These are phyloP conservation scores for Ilex aquifolium DNA, from an alignment of 257 asterid genomes.

Conservation along the genomic window DNA sequence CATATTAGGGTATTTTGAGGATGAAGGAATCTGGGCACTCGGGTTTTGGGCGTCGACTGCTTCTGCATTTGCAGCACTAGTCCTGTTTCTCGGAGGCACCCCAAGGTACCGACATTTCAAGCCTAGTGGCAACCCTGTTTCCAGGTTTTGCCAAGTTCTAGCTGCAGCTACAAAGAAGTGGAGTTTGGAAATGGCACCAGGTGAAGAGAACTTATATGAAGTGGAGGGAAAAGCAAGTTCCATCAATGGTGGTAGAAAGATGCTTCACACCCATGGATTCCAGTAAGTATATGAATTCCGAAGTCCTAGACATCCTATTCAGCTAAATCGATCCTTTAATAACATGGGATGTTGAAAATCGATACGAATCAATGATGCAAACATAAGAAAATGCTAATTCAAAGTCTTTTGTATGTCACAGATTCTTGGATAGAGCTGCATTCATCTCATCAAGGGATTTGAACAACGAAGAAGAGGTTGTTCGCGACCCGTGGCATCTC, in stretches of 20 bases:
- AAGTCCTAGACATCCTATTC: too few species aligned
- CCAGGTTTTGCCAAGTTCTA: conserved; percentile 69
- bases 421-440: conserved; percentile 87
- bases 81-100: conserved; percentile 71
- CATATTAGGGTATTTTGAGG: conserved; percentile 70
- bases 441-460: conserved; percentile 51
- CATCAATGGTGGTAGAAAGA: conserved; percentile 34
- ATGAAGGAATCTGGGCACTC: conserved; percentile 78
- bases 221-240: conserved; percentile 23
- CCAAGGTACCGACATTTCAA: conserved; percentile 63
- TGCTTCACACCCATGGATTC: conserved; percentile 86
- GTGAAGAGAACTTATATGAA: conserved; percentile 37
- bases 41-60: conserved; percentile 88
- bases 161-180: conserved; percentile 70
- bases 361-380: too few species aligned
- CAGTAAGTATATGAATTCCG: conserved; percentile 38
- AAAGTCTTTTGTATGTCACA: conserved; percentile 6
- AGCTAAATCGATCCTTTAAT: too few species aligned
- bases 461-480: conserved; percentile 33
- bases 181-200: conserved; percentile 19
- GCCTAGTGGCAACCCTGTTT: conserved; percentile 78
- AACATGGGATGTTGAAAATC: too few species aligned
- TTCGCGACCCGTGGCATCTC: conserved; percentile 56
- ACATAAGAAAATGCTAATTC: too few species aligned
- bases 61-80: conserved; percentile 68